A percentile compares a stretch with the other conserved stretches of the same genome.
phyloP scores from a whole-genome alignment of 805 yeast species.

The Sugiyamaella smithiae region DNA sequence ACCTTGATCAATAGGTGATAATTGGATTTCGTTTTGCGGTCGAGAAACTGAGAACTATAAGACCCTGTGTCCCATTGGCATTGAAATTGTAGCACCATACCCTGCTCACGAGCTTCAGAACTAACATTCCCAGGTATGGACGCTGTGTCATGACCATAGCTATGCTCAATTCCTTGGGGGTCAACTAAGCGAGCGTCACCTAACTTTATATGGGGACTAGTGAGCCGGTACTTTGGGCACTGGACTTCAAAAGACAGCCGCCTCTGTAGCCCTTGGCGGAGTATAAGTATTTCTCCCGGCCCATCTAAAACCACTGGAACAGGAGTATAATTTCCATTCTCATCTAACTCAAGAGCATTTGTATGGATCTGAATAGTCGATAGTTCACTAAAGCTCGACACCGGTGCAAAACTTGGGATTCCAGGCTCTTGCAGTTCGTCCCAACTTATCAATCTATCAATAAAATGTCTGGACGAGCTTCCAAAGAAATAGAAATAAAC shows the following conservation, averaged over 20 bases:
- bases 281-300: slow-evolving; percentile 1
- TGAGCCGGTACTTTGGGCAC: background rate
- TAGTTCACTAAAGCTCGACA: background rate
- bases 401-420: background rate
- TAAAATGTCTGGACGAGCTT: background rate
- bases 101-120: background rate
- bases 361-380: slow-evolving; percentile 1
- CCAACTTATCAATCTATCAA: slow-evolving; percentile 18
- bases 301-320: slow-evolving; percentile 2
- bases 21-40: slow-evolving; percentile 5
- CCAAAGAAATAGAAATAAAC: slow-evolving; percentile 9
- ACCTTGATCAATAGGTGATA: slow-evolving; percentile 5
- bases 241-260: slow-evolving; percentile 8
- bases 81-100: background rate
- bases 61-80: slow-evolving; percentile 15
- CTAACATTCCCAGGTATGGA: background rate
- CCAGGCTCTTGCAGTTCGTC: slow-evolving; percentile 24
- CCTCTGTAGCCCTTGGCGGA: slow-evolving; percentile 22
- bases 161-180: slow-evolving; percentile 11
- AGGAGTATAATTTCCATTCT: slow-evolving; percentile 14
- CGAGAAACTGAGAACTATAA: slow-evolving; percentile 11
- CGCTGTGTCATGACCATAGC: background rate
- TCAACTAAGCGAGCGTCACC: slow-evolving; percentile 13
- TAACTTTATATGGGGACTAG: slow-evolving; percentile 1
- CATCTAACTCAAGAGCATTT: slow-evolving; percentile 13